These are phyloP conservation scores for Daedaleopsis nitida DNA, from an alignment of 768 basidiomycete species.

Conservation along the genomic window DNA sequence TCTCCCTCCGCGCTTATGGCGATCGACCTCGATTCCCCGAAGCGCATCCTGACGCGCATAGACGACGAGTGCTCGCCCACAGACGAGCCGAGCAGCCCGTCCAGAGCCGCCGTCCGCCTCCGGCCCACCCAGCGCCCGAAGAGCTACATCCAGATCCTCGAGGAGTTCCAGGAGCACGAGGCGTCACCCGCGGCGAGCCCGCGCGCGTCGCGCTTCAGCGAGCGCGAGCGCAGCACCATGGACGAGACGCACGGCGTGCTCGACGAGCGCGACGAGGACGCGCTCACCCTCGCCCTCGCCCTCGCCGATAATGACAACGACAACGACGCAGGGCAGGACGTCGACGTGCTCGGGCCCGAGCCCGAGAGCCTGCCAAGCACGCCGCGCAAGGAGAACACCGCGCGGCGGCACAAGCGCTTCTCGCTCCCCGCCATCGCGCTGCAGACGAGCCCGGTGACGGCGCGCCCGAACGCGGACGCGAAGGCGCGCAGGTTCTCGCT, in stretches of 20 bases:
- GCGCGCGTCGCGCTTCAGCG: constrained; percentile 30
- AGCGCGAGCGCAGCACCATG: constrained; percentile 21
- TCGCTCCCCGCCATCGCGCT: constrained; percentile 77
- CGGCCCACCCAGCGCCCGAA: constrained; percentile 45
- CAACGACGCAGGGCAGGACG: constrained; percentile 5
- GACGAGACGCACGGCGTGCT: constrained; percentile 23
- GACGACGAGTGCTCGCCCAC: constrained; percentile 20
- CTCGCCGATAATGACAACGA: no score
- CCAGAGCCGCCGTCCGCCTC: constrained; percentile 31
- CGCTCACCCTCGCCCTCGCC: background rate
- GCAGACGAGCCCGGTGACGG: constrained; percentile 71
- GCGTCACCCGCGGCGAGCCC: constrained; percentile 25
- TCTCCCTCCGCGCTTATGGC: constrained; percentile 42
- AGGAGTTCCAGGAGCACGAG: constrained; percentile 51
- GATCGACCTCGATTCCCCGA: constrained; percentile 35
- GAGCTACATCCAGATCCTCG: constrained; percentile 68
- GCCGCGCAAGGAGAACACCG: constrained; percentile 56
- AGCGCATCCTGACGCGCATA: constrained; percentile 22
- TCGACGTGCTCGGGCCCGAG: background rate
- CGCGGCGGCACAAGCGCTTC: constrained; percentile 65
- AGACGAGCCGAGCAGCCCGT: constrained; percentile 5
- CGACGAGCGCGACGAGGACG: constrained; percentile 30
- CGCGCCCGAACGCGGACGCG: constrained; percentile 46
- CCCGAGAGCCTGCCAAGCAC: constrained; percentile 18
- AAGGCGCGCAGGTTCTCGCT: constrained; percentile 59